Percentiles rank a stretch among this genome's conserved stretches.
Evolutionary conservation across 371 early-diverging fungal species (phyloP).

Genomic region (Enterocytospora artemiae): DNA sequence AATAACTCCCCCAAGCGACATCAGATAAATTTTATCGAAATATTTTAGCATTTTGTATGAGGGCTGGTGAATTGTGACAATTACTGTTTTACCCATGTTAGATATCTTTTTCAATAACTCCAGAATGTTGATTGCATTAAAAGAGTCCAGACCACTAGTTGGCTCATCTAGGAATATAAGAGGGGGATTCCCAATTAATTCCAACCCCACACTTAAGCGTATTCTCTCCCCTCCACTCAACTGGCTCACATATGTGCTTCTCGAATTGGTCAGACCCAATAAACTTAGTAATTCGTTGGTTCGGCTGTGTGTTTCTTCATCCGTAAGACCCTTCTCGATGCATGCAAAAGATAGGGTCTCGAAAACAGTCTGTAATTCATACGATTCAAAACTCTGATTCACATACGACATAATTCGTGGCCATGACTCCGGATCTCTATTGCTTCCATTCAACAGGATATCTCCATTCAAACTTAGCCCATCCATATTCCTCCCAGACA

Average conservation of each 20-base stretch:
- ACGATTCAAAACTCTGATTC: conserved; percentile 60
- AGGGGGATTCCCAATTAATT: conserved; percentile 51
- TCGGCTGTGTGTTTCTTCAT: conserved; percentile 33
- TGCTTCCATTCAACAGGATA: conserved; percentile 69
- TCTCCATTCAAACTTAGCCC: conserved; percentile 64
- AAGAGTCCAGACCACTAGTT: conserved; percentile 74
- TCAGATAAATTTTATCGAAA: conserved; percentile 72
- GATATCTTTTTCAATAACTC: conserved; percentile 67
- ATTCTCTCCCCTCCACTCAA: conserved; percentile 58
- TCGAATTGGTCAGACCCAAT: conserved; percentile 52
- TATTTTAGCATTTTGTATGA: conserved; percentile 73
- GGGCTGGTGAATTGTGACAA: conserved; percentile 86
- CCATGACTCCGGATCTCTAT: conserved; percentile 53
- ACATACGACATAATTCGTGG: conserved; percentile 59
- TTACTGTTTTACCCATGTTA: conserved; percentile 69
- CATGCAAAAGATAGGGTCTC: conserved; percentile 48
- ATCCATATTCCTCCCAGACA: conserved; percentile 71
- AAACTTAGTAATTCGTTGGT: conserved; percentile 35
- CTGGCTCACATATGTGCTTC: conserved; percentile 45
- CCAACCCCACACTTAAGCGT: conserved; percentile 53
- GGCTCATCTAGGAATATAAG: conserved; percentile 68
- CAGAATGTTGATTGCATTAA: conserved; percentile 77
- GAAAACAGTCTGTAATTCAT: conserved; percentile 53
- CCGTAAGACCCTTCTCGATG: conserved; percentile 59
- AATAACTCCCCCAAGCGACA: conserved; percentile 61